Conservation (phyloP, 2,329 filamentous ascomycete species). For the Fusarium annulatum region DNA sequence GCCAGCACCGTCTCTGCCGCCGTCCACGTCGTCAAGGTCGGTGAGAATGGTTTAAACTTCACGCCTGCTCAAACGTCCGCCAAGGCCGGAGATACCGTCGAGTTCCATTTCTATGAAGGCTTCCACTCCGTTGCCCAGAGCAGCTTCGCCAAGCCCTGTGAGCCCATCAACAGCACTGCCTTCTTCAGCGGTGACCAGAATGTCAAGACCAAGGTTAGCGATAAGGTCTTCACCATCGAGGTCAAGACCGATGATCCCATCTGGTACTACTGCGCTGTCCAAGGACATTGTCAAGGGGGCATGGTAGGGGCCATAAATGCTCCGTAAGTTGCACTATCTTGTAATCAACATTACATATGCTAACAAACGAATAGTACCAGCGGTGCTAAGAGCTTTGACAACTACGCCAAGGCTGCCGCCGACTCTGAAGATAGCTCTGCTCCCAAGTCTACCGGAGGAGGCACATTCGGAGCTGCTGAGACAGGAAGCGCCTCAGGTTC, state of each 20-base stretch:
- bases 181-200: conserved; percentile 53
- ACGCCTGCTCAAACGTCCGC: conserved; percentile 63
- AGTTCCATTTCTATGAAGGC: conserved; percentile 57
- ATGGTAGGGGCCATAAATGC: conserved; percentile 64
- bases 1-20: conserved; percentile 21
- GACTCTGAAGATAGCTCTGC: conserved; percentile 26
- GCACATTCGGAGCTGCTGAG: conserved; percentile 28
- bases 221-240: conserved; percentile 36
- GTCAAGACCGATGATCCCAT: conserved; percentile 62
- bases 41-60: conserved; percentile 55
- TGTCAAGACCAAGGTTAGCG: conserved; percentile 23
- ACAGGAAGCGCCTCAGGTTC: conserved; percentile 25
- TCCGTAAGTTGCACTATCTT: conserved; percentile 32
- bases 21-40: conserved; percentile 42
- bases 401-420: conserved; percentile 28
- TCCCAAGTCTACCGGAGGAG: conserved; percentile 36
- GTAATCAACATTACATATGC: background rate
- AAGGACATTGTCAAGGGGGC: conserved; percentile 68
- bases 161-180: conserved; percentile 61
- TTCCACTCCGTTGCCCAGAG: conserved; percentile 73
- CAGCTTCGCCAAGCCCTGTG: conserved; percentile 68
- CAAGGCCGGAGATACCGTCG: conserved; percentile 58
- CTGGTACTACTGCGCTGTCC: conserved; percentile 73
- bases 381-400: conserved; percentile 27
- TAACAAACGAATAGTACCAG: conserved; percentile 18